phyloP scores from a whole-genome alignment of 192 early-diverging fungal species.

The Umbelopsis ramanniana region DNA sequence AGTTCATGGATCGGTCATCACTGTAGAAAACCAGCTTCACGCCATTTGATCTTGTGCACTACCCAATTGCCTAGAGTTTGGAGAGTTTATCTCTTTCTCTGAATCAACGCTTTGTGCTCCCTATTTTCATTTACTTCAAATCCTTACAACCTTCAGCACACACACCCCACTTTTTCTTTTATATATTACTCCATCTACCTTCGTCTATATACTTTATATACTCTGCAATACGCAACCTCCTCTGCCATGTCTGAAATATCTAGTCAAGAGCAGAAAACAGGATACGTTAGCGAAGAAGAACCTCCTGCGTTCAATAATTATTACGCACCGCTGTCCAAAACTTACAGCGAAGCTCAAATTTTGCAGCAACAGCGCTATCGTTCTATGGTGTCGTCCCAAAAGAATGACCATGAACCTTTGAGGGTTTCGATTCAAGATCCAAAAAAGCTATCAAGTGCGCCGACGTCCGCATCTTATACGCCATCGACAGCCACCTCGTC shows the following conservation, averaged over 20 bases:
- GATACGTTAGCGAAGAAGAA: conserved; percentile 43
- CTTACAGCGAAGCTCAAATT: conserved; percentile 7
- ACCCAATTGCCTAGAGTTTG: conserved; percentile 9
- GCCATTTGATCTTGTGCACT: conserved; percentile 1
- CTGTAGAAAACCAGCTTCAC: not conserved
- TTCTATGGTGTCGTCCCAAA: conserved; percentile 12
- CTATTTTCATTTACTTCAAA: not conserved
- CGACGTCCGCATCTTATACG: conserved; percentile 1
- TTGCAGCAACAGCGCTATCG: conserved; percentile 1
- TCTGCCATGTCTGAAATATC: conserved; percentile 5
- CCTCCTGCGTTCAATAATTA: conserved; percentile 25
- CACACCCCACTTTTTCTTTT: not conserved
- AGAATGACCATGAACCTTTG: conserved; percentile 62
- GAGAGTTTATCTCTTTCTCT: conserved; percentile 23
- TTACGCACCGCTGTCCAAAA: conserved; percentile 31
- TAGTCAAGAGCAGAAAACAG: conserved; percentile 6
- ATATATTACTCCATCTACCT: not conserved
- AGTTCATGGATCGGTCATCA: conserved; percentile 1
- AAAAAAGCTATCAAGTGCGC: conserved; percentile 52
- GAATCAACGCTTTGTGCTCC: conserved; percentile 9
- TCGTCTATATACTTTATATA: not conserved
- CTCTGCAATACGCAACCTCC: not conserved
- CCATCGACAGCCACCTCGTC: conserved; percentile 2
- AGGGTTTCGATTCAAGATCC: conserved; percentile 61
- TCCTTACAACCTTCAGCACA: not conserved